phyloP scores from a whole-genome alignment of 257 asterid genomes.

The Lavandula angustifolia region DNA sequence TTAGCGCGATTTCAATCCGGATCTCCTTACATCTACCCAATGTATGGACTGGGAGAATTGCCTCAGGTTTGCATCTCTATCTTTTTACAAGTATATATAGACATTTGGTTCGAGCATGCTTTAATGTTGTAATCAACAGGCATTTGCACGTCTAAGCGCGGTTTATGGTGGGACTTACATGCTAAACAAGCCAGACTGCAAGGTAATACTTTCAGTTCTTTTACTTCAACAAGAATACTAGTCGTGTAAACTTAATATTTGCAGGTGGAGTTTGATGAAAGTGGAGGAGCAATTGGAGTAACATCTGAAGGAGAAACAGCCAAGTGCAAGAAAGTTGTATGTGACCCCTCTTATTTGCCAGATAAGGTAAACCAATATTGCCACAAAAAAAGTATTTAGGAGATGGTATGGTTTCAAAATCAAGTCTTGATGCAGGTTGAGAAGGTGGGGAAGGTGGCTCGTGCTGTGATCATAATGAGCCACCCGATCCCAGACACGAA shows the following conservation, averaged over 20 bases:
- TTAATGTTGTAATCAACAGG: constrained; percentile 49
- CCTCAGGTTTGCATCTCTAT: constrained; percentile 77
- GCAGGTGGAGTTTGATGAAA: constrained; percentile 84
- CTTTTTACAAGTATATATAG: constrained; percentile 2
- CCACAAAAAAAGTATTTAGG: too few species aligned
- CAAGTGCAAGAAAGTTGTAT: constrained; percentile 94
- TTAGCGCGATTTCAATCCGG: constrained; percentile 96
- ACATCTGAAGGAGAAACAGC: constrained; percentile 99
- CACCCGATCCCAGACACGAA: constrained; percentile 95
- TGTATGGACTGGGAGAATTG: constrained; percentile 96
- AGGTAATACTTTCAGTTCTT: constrained; percentile 49
- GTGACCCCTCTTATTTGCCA: constrained; percentile 86
- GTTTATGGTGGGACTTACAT: constrained; percentile 99
- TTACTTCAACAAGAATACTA: too few species aligned
- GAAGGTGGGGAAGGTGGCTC: constrained; percentile 87
- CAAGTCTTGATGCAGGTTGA: constrained; percentile 56
- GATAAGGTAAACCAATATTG: constrained; percentile 55
- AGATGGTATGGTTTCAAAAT: too few species aligned
- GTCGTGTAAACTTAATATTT: too few species aligned
- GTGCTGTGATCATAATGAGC: constrained; percentile 94
- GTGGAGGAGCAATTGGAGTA: constrained; percentile 81
- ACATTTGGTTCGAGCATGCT: constrained; percentile 1
- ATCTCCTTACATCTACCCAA: constrained; percentile 94
- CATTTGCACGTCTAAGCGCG: constrained; percentile 98
- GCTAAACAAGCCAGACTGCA: constrained; percentile 94